These are phyloP conservation scores for Diutina rugosa DNA, from an alignment of 1,139 yeast genomes.

Conservation along the genomic window DNA sequence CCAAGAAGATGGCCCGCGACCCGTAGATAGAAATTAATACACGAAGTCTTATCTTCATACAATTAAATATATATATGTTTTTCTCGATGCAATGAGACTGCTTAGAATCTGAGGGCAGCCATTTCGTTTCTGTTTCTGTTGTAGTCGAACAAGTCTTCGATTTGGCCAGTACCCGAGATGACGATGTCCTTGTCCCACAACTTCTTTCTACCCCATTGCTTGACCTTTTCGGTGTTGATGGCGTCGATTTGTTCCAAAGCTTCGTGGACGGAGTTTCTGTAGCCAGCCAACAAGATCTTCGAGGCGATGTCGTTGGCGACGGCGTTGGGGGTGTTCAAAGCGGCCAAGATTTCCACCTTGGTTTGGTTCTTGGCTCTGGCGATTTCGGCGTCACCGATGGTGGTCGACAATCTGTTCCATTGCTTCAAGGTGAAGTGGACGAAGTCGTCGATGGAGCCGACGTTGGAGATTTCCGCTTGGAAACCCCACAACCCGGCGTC, in stretches of 20 bases:
- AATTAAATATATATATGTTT: background rate
- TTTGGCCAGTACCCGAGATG: slow-evolving; percentile 72
- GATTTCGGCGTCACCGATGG: slow-evolving; percentile 66
- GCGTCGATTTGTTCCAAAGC: slow-evolving; percentile 51
- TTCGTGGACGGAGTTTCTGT: slow-evolving; percentile 48
- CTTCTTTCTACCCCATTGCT: slow-evolving; percentile 60
- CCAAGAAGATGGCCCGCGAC: background rate
- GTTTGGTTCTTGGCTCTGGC: slow-evolving; percentile 63
- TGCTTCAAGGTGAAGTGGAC: slow-evolving; percentile 69
- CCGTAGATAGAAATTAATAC: background rate
- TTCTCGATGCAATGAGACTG: slow-evolving; percentile 1
- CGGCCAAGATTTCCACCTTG: slow-evolving; percentile 45
- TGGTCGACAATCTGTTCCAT: slow-evolving; percentile 74
- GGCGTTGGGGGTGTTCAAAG: slow-evolving; percentile 32
- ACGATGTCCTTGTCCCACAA: slow-evolving; percentile 82
- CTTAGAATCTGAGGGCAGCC: slow-evolving; percentile 61
- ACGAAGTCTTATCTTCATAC: background rate
- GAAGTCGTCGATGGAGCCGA: slow-evolving; percentile 54
- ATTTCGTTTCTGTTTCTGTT: slow-evolving; percentile 77
- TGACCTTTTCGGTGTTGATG: slow-evolving; percentile 45
- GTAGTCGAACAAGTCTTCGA: slow-evolving; percentile 73
- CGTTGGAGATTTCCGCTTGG: slow-evolving; percentile 49
- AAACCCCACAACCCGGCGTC: slow-evolving; percentile 81
- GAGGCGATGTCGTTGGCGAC: slow-evolving; percentile 48
- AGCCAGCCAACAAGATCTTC: slow-evolving; percentile 47